These are phyloP conservation scores for Ustilago curta DNA, from an alignment of 1,284 basidiomycete species.

Conservation along the genomic window DNA sequence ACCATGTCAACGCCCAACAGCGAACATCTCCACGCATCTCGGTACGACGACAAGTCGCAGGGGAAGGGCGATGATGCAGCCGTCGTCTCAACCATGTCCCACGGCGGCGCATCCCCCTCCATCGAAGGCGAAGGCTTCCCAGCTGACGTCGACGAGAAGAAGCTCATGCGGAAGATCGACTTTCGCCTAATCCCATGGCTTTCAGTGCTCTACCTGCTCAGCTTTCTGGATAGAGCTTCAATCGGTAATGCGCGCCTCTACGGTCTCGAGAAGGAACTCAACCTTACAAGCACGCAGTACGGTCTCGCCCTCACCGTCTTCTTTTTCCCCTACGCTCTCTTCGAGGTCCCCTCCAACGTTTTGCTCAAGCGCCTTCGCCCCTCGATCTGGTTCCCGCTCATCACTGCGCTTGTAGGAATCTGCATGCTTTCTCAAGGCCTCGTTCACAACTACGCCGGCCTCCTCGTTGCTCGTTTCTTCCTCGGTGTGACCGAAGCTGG, in stretches of 20 bases:
- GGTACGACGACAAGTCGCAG: slow-evolving; percentile 22
- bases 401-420: slow-evolving; percentile 73
- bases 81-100: slow-evolving; percentile 20
- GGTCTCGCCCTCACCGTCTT: slow-evolving; percentile 47
- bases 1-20: slow-evolving; percentile 32
- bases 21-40: slow-evolving; percentile 16
- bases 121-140: slow-evolving; percentile 27
- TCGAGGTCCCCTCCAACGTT: slow-evolving; percentile 52
- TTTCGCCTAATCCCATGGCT: slow-evolving; percentile 60
- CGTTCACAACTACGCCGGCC: slow-evolving; percentile 76
- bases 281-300: slow-evolving; percentile 38
- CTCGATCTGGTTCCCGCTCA: slow-evolving; percentile 74
- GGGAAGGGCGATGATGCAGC: slow-evolving; percentile 17
- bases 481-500: slow-evolving; percentile 41
- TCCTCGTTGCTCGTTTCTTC: slow-evolving; percentile 71
- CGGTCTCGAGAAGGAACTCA: slow-evolving; percentile 42
- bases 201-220: slow-evolving; percentile 55
- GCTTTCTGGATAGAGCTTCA: slow-evolving; percentile 72
- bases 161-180: slow-evolving; percentile 64
- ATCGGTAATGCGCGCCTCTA: slow-evolving; percentile 67
- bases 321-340: slow-evolving; percentile 58
- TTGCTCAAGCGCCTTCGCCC: slow-evolving; percentile 79
- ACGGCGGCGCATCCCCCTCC: slow-evolving; percentile 11
- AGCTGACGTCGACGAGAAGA: slow-evolving; percentile 58
- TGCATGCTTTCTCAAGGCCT: slow-evolving; percentile 79